phyloP scores from a whole-genome alignment of 106 monocot species.

The Iris macrosiphon region DNA sequence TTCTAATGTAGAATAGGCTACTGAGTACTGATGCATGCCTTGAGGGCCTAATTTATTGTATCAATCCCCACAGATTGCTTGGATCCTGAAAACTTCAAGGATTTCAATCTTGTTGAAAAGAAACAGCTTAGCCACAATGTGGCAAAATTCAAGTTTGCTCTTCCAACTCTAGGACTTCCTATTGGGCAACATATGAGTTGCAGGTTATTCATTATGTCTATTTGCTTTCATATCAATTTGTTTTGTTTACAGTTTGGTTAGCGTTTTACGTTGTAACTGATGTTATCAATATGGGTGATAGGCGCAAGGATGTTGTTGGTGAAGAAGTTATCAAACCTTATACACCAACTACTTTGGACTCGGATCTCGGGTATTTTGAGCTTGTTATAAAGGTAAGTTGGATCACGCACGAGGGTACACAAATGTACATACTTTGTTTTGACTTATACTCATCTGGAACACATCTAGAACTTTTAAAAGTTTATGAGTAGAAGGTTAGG shows the following conservation, averaged over 20 bases:
- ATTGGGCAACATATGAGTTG: conserved; percentile 99
- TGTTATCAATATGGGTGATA: conserved; percentile 15
- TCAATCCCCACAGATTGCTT: conserved; percentile 81
- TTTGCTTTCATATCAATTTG: neutral
- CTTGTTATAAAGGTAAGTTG: conserved; percentile 90
- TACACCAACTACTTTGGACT: conserved; percentile 91
- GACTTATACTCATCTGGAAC: no score
- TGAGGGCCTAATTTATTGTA: no score
- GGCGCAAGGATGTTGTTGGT: conserved; percentile 68
- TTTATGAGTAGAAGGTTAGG: no score
- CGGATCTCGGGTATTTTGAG: conserved; percentile 91
- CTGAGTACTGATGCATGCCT: no score
- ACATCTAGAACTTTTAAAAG: no score
- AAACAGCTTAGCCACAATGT: conserved; percentile 95
- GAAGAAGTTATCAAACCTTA: conserved; percentile 99
- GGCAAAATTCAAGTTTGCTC: conserved; percentile 84
- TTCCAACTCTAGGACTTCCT: conserved; percentile 81
- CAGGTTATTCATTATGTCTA: conserved; percentile 38
- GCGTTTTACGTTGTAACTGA: neutral
- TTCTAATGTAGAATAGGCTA: no score
- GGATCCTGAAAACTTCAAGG: conserved; percentile 87
- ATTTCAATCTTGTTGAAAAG: conserved; percentile 82
- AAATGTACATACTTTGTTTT: no score
- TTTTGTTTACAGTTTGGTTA: neutral
- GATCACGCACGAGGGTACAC: no score